Evolutionary conservation across 208 protist genomes (phyloP).

Genomic region (Wallacemonas sp.): DNA sequence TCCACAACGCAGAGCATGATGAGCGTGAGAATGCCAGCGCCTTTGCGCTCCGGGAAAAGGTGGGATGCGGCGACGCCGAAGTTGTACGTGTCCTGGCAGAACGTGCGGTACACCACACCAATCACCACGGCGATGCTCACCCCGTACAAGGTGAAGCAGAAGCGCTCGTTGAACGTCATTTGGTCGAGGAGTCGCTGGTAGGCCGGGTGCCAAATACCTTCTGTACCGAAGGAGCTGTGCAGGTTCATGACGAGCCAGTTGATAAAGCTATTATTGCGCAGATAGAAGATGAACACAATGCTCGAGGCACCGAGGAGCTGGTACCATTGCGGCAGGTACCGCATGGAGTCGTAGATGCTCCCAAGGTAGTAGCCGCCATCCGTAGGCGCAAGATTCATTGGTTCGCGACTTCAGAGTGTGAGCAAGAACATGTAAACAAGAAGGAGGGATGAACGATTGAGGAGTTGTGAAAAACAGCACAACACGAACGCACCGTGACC

Average conservation of each 20-base stretch:
- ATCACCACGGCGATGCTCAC: constrained; percentile 51
- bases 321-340: constrained; percentile 84
- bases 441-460: background rate
- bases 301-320: constrained; percentile 64
- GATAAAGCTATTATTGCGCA: constrained; percentile 71
- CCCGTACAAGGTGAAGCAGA: constrained; percentile 88
- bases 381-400: background rate
- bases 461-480: background rate
- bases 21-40: constrained; percentile 25
- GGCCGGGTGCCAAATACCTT: constrained; percentile 65
- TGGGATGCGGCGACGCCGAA: constrained; percentile 41
- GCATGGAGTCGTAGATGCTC: constrained; percentile 65
- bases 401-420: background rate
- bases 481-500: too few species aligned
- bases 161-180: constrained; percentile 85
- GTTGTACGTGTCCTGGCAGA: constrained; percentile 50
- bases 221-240: constrained; percentile 81
- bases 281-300: constrained; percentile 70
- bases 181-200: constrained; percentile 71
- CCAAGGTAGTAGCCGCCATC: constrained; percentile 58
- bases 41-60: constrained; percentile 53
- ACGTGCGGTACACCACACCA: constrained; percentile 48
- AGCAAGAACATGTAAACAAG: background rate
- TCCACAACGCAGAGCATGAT: constrained; percentile 49
- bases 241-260: constrained; percentile 73